phyloP scores from a whole-genome alignment of 345 rosid genomes.

The Dovyalis caffra region DNA sequence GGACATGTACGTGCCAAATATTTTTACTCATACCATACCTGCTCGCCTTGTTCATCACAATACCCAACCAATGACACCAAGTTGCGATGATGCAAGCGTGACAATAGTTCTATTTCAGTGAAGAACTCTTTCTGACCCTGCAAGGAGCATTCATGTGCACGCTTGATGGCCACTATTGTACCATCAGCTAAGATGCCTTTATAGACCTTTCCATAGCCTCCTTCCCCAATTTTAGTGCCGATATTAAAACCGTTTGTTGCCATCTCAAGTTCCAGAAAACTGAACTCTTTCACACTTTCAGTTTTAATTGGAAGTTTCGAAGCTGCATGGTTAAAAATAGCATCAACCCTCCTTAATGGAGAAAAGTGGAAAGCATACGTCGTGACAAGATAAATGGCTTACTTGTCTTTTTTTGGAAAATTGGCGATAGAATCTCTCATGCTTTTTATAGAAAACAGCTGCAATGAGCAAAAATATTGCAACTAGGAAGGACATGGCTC shows the following conservation, averaged over 20 bases:
- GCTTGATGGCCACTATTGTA: constrained; percentile 50
- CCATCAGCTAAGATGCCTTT: no score
- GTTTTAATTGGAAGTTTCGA: constrained; percentile 34
- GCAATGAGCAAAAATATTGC: constrained; percentile 10
- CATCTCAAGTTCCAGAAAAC: constrained; percentile 38
- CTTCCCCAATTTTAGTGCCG: constrained; percentile 39
- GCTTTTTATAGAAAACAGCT: constrained; percentile 7
- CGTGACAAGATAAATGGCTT: not conserved
- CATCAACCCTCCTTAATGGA: not conserved
- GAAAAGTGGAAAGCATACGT: not conserved
- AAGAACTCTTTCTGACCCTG: constrained; percentile 50
- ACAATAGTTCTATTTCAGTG: constrained; percentile 50
- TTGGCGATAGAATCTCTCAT: not conserved
- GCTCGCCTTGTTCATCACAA: constrained; percentile 49
- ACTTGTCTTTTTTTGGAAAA: constrained; percentile 11
- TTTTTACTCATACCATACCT: constrained; percentile 13
- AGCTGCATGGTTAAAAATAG: constrained; percentile 15
- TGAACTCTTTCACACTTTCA: constrained; percentile 42
- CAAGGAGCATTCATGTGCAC: constrained; percentile 43
- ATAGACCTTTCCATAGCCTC: constrained; percentile 62
- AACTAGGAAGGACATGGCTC: constrained; percentile 7
- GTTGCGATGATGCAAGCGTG: constrained; percentile 58
- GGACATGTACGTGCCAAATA: not conserved
- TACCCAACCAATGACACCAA: constrained; percentile 57
- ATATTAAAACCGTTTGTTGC: constrained; percentile 41